Percentiles rank a stretch among this genome's conserved stretches.
phyloP scores from a whole-genome alignment of 2,329 filamentous ascomycete genomes.

The Hymenoscyphus scutula region DNA sequence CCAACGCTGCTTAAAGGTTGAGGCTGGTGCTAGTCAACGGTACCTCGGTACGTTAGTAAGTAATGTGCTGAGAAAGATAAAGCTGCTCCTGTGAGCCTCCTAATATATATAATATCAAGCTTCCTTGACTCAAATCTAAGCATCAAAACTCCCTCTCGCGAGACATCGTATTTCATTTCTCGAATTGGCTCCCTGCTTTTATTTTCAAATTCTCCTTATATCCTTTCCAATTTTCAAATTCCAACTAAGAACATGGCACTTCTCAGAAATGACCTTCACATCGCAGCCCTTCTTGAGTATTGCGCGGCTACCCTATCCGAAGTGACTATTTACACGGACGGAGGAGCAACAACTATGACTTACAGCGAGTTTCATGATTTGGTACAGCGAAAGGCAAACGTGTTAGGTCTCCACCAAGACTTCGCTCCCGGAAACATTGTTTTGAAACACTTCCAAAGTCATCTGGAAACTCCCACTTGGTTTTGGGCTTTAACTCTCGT shows the following conservation, averaged over 20 bases:
- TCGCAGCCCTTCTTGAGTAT: not conserved
- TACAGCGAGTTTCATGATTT: not conserved
- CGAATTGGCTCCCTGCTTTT: not conserved
- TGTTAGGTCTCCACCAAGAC: not conserved
- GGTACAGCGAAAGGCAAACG: not conserved
- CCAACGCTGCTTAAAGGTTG: not conserved
- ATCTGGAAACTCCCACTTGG: not conserved
- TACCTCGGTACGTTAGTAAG: not conserved
- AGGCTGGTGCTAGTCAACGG: not conserved
- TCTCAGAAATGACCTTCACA: not conserved
- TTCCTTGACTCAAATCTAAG: not conserved
- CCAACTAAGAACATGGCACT: not conserved
- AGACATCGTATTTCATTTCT: not conserved
- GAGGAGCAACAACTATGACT: not conserved
- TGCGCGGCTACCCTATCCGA: not conserved
- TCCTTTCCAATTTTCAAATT: not conserved
- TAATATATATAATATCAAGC: not conserved
- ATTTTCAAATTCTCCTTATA: not conserved
- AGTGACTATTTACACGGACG: not conserved
- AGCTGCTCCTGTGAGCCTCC: too few species aligned
- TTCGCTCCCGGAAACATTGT: not conserved
- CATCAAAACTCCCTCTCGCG: not conserved
- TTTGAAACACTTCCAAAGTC: not conserved
- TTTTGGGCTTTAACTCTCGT: not conserved
- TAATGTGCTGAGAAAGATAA: not conserved